Percentiles rank a stretch among this genome's conserved stretches.
These are phyloP conservation scores for Cynanchum wilfordii DNA, from an alignment of 257 asterid genomes.

Conservation along the genomic window DNA sequence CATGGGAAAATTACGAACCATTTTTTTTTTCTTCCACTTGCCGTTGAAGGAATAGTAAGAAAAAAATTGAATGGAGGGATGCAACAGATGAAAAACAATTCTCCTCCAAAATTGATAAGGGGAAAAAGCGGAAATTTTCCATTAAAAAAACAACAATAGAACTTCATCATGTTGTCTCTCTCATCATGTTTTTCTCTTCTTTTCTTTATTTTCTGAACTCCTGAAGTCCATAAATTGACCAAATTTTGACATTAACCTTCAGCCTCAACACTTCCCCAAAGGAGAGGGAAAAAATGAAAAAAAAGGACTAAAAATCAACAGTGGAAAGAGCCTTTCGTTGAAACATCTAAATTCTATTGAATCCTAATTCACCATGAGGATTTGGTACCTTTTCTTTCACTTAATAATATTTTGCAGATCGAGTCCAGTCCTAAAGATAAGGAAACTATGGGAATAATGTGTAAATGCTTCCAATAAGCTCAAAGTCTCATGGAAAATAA, in stretches of 20 bases:
- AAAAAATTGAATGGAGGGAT: not conserved
- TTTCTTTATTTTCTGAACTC: not conserved
- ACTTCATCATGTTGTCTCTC: not conserved
- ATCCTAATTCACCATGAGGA: not conserved
- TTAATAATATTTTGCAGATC: not conserved
- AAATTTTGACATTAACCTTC: not conserved
- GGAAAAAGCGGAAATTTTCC: not conserved
- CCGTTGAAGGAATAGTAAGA: not conserved
- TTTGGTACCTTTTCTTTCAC: not conserved
- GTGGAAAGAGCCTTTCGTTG: not conserved
- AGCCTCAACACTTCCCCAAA: not conserved
- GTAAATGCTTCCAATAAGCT: not conserved
- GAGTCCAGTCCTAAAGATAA: not conserved
- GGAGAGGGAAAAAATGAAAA: not conserved
- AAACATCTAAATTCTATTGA: not conserved
- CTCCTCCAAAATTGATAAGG: not conserved
- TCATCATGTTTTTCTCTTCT: not conserved
- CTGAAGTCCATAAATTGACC: not conserved
- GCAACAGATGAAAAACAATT: not conserved
- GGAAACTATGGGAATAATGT: not conserved
- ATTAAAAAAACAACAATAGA: not conserved
- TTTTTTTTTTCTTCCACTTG: not conserved
- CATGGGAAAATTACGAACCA: not conserved
- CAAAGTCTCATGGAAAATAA: not conserved
- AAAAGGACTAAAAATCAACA: not conserved